A percentile compares a stretch with the other conserved stretches of the same genome.
phyloP scores from a whole-genome alignment of 2,329 filamentous ascomycete genomes.

The Pezicula rhizophila region DNA sequence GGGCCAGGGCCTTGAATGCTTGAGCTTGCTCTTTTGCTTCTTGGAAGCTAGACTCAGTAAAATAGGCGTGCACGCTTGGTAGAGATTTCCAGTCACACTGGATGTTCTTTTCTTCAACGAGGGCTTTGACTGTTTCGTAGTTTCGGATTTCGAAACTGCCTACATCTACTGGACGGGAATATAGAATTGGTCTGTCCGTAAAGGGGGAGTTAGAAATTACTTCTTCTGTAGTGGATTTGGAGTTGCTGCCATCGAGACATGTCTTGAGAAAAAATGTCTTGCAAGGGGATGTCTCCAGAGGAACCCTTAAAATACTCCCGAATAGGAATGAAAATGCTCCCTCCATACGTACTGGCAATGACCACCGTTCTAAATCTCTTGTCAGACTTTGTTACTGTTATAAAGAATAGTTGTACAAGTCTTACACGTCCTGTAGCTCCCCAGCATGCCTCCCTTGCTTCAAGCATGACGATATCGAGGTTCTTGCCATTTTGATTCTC shows the following conservation, averaged over 20 bases:
- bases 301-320: no score
- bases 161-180: slow-evolving; percentile 53
- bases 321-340: no score
- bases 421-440: slow-evolving; percentile 73
- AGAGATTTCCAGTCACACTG: slow-evolving; percentile 64
- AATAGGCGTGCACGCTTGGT: slow-evolving; percentile 59
- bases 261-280: no score
- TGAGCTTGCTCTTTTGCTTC: slow-evolving; percentile 45
- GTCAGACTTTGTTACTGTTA: no score
- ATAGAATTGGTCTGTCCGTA: slow-evolving; percentile 47
- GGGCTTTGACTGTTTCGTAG: slow-evolving; percentile 50
- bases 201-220: no score
- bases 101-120: slow-evolving; percentile 52
- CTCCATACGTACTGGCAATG: slow-evolving; percentile 53
- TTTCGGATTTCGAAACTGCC: slow-evolving; percentile 69
- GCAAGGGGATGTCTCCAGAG: no score
- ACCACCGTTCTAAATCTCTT: slow-evolving; percentile 50
- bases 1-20: slow-evolving; percentile 42
- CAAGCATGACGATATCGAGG: slow-evolving; percentile 61
- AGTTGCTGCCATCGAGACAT: no score
- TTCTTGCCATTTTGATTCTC: slow-evolving; percentile 36
- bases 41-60: slow-evolving; percentile 48
- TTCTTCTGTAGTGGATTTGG: no score
- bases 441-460: slow-evolving; percentile 75
- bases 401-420: no score